Base-by-base conservation (phyloP, 2,329 filamentous ascomycete genomes). In the Cercospora sesami region DNA sequence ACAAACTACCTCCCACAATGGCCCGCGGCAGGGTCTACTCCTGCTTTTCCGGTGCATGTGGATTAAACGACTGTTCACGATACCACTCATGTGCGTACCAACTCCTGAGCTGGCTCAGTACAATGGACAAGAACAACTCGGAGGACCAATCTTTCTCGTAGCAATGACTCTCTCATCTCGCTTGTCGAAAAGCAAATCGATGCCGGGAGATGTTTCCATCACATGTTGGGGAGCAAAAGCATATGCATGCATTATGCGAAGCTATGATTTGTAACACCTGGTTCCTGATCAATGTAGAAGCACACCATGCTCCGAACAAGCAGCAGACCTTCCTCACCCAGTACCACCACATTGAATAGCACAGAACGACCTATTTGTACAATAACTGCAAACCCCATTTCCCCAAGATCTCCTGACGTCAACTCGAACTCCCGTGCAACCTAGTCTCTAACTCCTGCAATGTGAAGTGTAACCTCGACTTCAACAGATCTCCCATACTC, bases 391-490 rank as follows among this genome's bases (percentile, higher is more conserved):
- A n/a, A 1, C 48, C 61, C 61, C 61, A 63, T 8, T 21, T 3
- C 10, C 16, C 45, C 30, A 63, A 18, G 8, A 31, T 64, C 51
- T 18, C 33, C 26, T 14, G 62, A 21, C 61, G 36, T 64, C 62
- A 64, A 28, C 62, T 64, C 53, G 53, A 36, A 48, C 62, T 42
- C 12, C 31, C 62, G n/a, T 28, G 18, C n/a, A 69, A n/a, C 16
- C 67, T 42, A 21, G 51, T 23, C 45, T 69, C 70, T 16, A 72
- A 21, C 31, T 68, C 68, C 16, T 63, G 60, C 21, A 70, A 42
- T 2, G 70, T 70, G 28, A 63, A 66, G 18, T 69, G 65, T 36
- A 72, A 63, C 18, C 68, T 53, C 36, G 53, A 39, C 30, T 66
- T 69, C 45, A 72, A 31, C 26, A 67, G 53, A 1, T 45, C 26